Evolutionary conservation across 2,329 filamentous ascomycete genomes (phyloP).

Genomic region (Neurospora sp.): DNA sequence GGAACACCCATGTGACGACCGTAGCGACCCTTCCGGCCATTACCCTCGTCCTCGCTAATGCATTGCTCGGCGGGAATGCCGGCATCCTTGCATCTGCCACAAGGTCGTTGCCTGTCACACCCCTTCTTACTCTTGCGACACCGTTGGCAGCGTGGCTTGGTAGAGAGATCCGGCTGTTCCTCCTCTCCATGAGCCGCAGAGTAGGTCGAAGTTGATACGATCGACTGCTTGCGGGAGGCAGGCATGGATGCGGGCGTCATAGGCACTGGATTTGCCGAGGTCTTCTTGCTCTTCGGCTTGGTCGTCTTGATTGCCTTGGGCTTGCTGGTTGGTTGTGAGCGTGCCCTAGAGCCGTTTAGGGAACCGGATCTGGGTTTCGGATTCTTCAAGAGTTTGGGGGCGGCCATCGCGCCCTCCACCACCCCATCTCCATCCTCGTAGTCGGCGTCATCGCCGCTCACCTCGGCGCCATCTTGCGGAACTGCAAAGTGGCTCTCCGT

Average conservation of each 20-base stretch:
- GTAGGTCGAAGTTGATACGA: slow-evolving; percentile 44
- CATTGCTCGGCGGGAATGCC: slow-evolving; percentile 89
- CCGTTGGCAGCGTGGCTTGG: slow-evolving; percentile 92
- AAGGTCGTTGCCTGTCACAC: slow-evolving; percentile 91
- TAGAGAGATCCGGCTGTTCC: slow-evolving; percentile 84
- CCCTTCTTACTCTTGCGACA: slow-evolving; percentile 99
- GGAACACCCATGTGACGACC: slow-evolving; percentile 61
- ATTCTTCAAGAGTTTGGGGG: slow-evolving; percentile 29
- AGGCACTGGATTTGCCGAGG: slow-evolving; percentile 30
- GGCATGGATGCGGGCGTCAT: slow-evolving; percentile 60
- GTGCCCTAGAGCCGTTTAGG: slow-evolving; percentile 29
- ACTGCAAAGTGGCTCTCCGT: slow-evolving; percentile 43
- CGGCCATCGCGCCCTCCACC: slow-evolving; percentile 27
- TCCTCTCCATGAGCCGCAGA: slow-evolving; percentile 62
- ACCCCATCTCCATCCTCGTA: slow-evolving; percentile 38
- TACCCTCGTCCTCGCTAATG: slow-evolving; percentile 94
- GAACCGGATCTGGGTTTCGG: slow-evolving; percentile 25
- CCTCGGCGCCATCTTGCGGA: slow-evolving; percentile 26
- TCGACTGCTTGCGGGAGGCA: slow-evolving; percentile 65
- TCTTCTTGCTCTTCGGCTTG: slow-evolving; percentile 44
- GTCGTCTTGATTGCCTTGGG: slow-evolving; percentile 28
- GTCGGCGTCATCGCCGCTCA: slow-evolving; percentile 52
- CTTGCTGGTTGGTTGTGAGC: slow-evolving; percentile 30
- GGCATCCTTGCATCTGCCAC: slow-evolving; percentile 89
- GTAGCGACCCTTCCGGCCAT: slow-evolving; percentile 92